phyloP scores from a whole-genome alignment of 495 filamentous ascomycete species.

The Lichenothelia convexa region DNA sequence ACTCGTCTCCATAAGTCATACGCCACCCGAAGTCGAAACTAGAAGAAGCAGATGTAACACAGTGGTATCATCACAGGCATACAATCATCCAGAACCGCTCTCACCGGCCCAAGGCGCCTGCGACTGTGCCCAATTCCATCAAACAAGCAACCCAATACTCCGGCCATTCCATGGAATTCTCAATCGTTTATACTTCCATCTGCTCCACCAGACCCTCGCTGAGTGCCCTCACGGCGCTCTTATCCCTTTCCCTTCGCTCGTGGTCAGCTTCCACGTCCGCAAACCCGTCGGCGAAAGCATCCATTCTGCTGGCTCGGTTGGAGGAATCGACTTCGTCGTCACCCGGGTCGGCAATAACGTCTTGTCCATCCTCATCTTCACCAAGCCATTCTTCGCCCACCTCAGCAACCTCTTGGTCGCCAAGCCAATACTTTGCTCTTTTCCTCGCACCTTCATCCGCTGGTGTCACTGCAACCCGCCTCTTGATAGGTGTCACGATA shows the following conservation, averaged over 20 bases:
- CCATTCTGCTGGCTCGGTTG: constrained; percentile 1
- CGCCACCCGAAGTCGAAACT: no score
- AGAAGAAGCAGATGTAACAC: no score
- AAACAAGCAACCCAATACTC: no score
- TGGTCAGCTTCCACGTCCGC: constrained; percentile 8
- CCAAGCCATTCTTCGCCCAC: constrained; percentile 6
- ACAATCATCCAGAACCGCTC: no score
- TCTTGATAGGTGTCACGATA: constrained; percentile 4
- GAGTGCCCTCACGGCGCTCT: constrained; percentile 11
- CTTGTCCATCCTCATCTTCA: constrained; percentile 9
- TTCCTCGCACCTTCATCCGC: constrained; percentile 42
- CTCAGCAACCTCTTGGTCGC: constrained; percentile 31
- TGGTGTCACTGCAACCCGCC: constrained; percentile 6
- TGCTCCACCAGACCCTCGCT: constrained; percentile 11
- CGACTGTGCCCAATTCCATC: no score
- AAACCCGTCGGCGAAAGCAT: neutral
- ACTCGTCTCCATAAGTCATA: no score
- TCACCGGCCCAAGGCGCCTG: no score
- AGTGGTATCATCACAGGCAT: no score
- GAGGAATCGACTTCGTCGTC: constrained; percentile 13
- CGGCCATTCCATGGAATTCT: no score
- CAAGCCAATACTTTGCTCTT: constrained; percentile 68
- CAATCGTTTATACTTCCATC: constrained; percentile 15
- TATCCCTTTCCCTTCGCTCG: constrained; percentile 8
- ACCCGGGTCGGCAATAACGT: constrained; percentile 14